Conservation (phyloP, 805 yeast genomes). For the Wickerhamiella azyma region DNA sequence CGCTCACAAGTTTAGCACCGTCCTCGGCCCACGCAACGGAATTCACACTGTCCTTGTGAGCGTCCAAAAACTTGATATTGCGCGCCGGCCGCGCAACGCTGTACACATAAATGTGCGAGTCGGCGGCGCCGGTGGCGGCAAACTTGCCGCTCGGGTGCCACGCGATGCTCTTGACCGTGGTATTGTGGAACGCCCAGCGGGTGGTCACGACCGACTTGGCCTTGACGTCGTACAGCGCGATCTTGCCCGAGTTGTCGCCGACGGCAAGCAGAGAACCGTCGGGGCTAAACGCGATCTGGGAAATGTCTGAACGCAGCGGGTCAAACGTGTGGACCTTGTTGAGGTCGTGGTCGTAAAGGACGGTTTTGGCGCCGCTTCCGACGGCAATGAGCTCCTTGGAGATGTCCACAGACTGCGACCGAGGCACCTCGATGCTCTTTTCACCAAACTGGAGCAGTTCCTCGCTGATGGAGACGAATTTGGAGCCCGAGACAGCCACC, state of each 20-base stretch:
- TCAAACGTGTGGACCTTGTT: constrained; percentile 27
- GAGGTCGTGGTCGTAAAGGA: constrained; percentile 30
- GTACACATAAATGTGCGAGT: constrained; percentile 67
- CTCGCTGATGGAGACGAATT: constrained; percentile 35
- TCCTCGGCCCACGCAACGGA: constrained; percentile 67
- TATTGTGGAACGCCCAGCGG: constrained; percentile 92
- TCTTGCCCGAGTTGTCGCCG: constrained; percentile 81
- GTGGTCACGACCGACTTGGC: constrained; percentile 50
- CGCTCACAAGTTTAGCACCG: constrained; percentile 40
- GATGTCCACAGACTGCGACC: constrained; percentile 37
- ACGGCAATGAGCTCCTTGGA: constrained; percentile 32
- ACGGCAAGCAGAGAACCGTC: constrained; percentile 57
- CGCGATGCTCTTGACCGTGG: constrained; percentile 57
- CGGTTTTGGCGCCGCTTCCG: constrained; percentile 34
- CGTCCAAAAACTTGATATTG: constrained; percentile 57
- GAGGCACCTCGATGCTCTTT: constrained; percentile 20
- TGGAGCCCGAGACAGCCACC: constrained; percentile 28
- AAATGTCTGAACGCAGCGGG: constrained; percentile 46
- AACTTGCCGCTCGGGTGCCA: constrained; percentile 70
- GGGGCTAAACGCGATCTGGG: constrained; percentile 56
- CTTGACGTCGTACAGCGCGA: constrained; percentile 47
- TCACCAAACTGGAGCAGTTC: constrained; percentile 27
- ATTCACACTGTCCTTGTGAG: constrained; percentile 81
- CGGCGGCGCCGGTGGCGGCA: constrained; percentile 70
- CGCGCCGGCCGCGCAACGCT: constrained; percentile 67